Evolutionary conservation across 371 early-diverging fungal species (phyloP), one percentile per base, ranked within the genome.

Genomic region (Rhizopus arrhizus): DNA sequence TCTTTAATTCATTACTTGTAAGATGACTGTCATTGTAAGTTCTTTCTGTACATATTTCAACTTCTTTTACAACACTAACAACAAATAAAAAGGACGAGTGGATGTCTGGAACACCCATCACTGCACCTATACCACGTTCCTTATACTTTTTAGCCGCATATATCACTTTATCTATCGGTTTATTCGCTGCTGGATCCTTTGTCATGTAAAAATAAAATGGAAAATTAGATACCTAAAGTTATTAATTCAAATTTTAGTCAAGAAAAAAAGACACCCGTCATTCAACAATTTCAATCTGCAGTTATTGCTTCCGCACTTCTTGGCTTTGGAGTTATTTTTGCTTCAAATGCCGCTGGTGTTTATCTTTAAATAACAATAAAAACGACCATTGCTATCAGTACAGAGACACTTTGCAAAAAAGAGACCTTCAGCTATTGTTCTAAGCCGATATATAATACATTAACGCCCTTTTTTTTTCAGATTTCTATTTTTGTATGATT

Each of bases 301-400:
- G 11, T 75, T 16, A 7, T 73, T 28, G 77, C 81, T 15, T 73
- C 81, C 6, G 11, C 75, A 4, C 66, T 80, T 35, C 66, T 80
- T n/a, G 81, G 81, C 29, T 65, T 77, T 56, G 81, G 78, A 40
- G 58, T 68, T 31, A 63, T 81, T 29, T 80, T 80, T 46, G 75
- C 78, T 29, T 78, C 76, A 34, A 71, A 76, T 33, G 66, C 79
- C 7, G 78, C 77, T 31, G 81, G 81, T 45, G 61, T 80, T 34
- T 80, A 77, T 63, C 68, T 80, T 40, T 80, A 80, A 65, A 45
- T 35, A 9, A 47, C 7, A 47, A 28, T 10, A 28, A 33, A 32
- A 42, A 41, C 31, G 12, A 29, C 10, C 9, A 48, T 5, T 28
- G 7, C 29, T 28, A 28, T n/a, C 4, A 29, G 29, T 28, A 6